phyloP scores from a whole-genome alignment of 163 green algal species.

The Scenedesmus sp. region DNA sequence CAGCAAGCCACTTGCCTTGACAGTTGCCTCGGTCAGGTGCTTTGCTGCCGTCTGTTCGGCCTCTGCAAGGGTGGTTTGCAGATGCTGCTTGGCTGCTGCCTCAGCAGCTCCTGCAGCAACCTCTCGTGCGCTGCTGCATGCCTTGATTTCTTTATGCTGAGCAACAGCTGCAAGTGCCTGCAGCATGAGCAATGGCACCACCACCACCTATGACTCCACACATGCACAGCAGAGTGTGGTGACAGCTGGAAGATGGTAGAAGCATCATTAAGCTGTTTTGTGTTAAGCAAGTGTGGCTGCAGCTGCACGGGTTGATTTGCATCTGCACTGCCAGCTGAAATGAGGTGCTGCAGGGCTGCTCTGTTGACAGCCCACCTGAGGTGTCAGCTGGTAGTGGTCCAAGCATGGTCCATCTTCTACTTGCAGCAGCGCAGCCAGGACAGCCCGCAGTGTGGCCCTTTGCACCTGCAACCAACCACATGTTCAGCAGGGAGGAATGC shows the following conservation, averaged over 20 bases:
- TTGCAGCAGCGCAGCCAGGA: slow-evolving; percentile 40
- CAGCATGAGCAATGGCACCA: not conserved
- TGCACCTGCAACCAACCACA: slow-evolving; percentile 15
- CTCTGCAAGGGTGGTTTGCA: not conserved
- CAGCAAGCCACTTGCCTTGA: not conserved
- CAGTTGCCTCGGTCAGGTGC: not conserved
- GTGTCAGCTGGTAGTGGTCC: slow-evolving; percentile 47
- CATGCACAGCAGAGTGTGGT: too few relatives aligned
- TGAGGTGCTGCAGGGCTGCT: not conserved
- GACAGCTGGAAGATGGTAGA: too few relatives aligned
- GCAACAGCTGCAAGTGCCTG: slow-evolving; percentile 31
- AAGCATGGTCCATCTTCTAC: slow-evolving; percentile 28
- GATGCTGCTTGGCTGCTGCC: slow-evolving; percentile 24
- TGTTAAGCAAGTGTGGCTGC: too few relatives aligned
- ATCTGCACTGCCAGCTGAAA: too few relatives aligned
- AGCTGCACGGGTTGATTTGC: not conserved
- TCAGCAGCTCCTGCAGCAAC: not conserved
- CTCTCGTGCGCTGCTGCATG: not conserved
- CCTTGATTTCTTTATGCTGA: not conserved
- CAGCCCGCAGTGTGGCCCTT: not conserved
- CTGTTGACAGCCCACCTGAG: not conserved
- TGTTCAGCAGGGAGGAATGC: not conserved
- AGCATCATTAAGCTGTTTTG: too few relatives aligned
- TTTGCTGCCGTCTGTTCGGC: slow-evolving; percentile 25
- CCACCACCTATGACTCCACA: not conserved